Conservation (phyloP, 306 rosid genomes). For the Glycine tomentella region DNA sequence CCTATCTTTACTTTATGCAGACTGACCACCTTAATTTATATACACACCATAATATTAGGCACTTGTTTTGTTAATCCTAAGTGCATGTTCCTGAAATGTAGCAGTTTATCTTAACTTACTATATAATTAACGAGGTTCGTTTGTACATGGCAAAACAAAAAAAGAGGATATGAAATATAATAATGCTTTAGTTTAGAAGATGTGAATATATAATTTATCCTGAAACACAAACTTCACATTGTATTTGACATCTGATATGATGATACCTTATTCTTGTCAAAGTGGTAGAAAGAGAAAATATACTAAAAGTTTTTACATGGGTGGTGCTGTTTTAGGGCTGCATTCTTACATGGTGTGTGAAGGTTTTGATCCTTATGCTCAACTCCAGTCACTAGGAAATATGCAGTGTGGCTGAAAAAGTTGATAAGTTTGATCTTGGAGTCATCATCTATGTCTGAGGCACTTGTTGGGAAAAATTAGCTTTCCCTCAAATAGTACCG, state of each 20-base stretch:
- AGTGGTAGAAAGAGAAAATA: not conserved
- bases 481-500: no score
- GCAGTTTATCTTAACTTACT: not conserved
- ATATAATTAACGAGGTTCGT: not conserved
- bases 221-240: not conserved
- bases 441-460: constrained; percentile 69
- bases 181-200: not conserved
- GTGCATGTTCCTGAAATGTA: not conserved
- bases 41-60: not conserved
- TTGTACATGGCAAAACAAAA: not conserved
- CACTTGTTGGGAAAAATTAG: no score
- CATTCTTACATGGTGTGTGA: constrained; percentile 62
- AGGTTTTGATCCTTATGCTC: constrained; percentile 65
- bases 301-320: constrained; percentile 45
- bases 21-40: not conserved
- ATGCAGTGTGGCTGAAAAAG: constrained; percentile 89
- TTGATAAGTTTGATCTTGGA: constrained; percentile 71
- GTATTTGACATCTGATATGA: not conserved
- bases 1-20: not conserved
- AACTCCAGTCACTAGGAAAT: constrained; percentile 88
- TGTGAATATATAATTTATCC: not conserved
- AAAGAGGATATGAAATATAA: not conserved
- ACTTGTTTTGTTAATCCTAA: not conserved
- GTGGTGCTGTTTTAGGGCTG: constrained; percentile 42
- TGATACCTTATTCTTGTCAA: not conserved